Percentiles rank a stretch among this genome's conserved stretches.
These are phyloP conservation scores for Chlorella ohadii DNA, from an alignment of 139 green algal species.

Conservation along the genomic window DNA sequence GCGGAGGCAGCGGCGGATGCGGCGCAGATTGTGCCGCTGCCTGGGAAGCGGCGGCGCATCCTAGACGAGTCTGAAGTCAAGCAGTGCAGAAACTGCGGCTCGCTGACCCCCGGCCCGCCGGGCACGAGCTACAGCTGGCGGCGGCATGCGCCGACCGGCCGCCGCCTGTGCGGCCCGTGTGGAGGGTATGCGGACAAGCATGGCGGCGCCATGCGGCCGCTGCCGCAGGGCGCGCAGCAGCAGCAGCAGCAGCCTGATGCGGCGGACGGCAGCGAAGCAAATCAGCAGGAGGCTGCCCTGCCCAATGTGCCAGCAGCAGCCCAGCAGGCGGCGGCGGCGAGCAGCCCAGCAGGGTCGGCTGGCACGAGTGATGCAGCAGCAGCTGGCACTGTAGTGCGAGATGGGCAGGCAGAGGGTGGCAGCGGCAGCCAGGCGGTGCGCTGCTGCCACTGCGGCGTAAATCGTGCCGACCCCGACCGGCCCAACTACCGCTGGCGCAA, in stretches of 20 bases:
- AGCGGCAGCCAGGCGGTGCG: neutral
- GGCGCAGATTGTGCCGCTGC: too few relatives aligned
- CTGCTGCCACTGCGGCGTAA: neutral
- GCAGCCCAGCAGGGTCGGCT: too few relatives aligned
- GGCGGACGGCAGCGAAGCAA: too few relatives aligned
- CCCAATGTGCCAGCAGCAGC: too few relatives aligned
- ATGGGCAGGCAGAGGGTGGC: neutral
- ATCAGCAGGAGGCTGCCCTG: too few relatives aligned
- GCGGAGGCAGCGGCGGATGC: too few relatives aligned
- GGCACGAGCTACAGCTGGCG: neutral
- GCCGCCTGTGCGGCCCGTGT: neutral
- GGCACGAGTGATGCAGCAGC: too few relatives aligned
- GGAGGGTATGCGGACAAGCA: neutral
- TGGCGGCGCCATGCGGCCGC: neutral
- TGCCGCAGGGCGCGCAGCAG: neutral
- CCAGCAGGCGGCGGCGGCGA: too few relatives aligned
- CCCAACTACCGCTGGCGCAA: neutral
- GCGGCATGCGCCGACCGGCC: neutral
- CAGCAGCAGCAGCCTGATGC: too few relatives aligned
- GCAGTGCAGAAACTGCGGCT: neutral
- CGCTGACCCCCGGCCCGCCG: neutral
- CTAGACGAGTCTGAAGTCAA: too few relatives aligned
- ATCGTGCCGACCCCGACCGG: neutral
- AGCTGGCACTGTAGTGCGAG: neutral
- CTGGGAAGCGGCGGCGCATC: too few relatives aligned